phyloP scores from a whole-genome alignment of 495 filamentous ascomycete genomes.

The Rhizodiscina lignyota region DNA sequence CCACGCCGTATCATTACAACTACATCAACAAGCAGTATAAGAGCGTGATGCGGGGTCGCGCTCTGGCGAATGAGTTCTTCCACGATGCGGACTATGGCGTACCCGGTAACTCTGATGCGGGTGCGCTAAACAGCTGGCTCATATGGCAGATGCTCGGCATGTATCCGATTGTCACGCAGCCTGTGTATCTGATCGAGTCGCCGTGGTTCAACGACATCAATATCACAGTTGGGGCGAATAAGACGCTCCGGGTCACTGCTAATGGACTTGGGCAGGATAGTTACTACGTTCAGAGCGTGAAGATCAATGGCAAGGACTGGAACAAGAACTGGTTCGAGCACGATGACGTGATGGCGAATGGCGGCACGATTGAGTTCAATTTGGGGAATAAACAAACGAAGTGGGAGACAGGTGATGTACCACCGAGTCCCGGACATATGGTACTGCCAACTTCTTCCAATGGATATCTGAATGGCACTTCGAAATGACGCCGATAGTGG shows the following conservation, averaged over 20 bases:
- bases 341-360: conserved; percentile 10
- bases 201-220: conserved; percentile 45
- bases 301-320: conserved; percentile 19
- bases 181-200: conserved; percentile 44
- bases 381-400: too few species aligned
- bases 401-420: conserved; percentile 20
- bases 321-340: conserved; percentile 19
- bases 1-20: conserved; percentile 55
- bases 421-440: conserved; percentile 20
- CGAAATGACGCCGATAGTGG: too few species aligned
- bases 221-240: conserved; percentile 36
- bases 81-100: conserved; percentile 26
- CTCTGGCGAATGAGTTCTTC: conserved; percentile 39
- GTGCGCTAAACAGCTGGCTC: conserved; percentile 53
- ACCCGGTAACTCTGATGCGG: conserved; percentile 53
- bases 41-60: conserved; percentile 35
- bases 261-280: too few species aligned
- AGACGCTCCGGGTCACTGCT: too few species aligned
- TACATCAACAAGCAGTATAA: conserved; percentile 45
- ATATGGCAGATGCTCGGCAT: conserved; percentile 57
- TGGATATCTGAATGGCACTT: too few species aligned
- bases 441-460: too few species aligned
- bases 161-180: conserved; percentile 47
- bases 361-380: too few species aligned
- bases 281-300: conserved; percentile 21